phyloP scores from a whole-genome alignment of 768 basidiomycete species.

The Sistotremastrum niveocremeum region DNA sequence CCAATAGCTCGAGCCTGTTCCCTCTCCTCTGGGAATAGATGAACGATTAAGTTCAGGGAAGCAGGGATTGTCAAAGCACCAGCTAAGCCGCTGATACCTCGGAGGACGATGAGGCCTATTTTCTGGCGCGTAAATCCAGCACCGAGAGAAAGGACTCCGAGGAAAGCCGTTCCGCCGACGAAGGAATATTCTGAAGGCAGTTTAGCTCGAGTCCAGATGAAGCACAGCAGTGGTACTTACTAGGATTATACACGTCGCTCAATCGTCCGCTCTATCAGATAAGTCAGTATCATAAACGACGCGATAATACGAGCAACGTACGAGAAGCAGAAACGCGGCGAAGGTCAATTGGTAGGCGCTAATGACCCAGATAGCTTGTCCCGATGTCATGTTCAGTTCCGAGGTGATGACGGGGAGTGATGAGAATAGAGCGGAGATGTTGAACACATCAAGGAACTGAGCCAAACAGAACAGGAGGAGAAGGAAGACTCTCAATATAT shows the following conservation, averaged over 20 bases:
- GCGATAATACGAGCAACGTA: slow-evolving; percentile 8
- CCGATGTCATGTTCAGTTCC: slow-evolving; percentile 11
- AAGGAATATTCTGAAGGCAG: slow-evolving; percentile 14
- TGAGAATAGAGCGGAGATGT: slow-evolving; percentile 26
- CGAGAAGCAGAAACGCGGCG: slow-evolving; percentile 27
- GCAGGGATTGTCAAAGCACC: slow-evolving; percentile 40
- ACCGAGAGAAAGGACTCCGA: slow-evolving; percentile 31
- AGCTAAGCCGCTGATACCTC: slow-evolving; percentile 27
- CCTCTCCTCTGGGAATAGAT: slow-evolving; percentile 32
- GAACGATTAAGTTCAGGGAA: slow-evolving; percentile 34
- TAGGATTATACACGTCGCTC: slow-evolving; percentile 27
- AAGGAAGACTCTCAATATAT: slow-evolving; percentile 7
- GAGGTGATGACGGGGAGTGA: slow-evolving; percentile 23
- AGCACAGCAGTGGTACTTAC: slow-evolving; percentile 12
- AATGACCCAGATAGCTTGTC: slow-evolving; percentile 25
- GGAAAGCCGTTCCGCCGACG: slow-evolving; percentile 22
- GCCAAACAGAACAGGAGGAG: slow-evolving; percentile 27
- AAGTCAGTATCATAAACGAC: neutral
- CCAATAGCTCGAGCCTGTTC: slow-evolving; percentile 36
- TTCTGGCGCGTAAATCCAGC: slow-evolving; percentile 34
- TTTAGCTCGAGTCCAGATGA: neutral
- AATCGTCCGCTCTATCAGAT: slow-evolving; percentile 22
- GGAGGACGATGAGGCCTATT: slow-evolving; percentile 34
- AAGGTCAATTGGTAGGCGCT: slow-evolving; percentile 30
- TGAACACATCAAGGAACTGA: slow-evolving; percentile 31